A percentile compares a stretch with the other conserved stretches of the same genome.
Conservation (phyloP, 768 basidiomycete species). For the Paxillus involutus region DNA sequence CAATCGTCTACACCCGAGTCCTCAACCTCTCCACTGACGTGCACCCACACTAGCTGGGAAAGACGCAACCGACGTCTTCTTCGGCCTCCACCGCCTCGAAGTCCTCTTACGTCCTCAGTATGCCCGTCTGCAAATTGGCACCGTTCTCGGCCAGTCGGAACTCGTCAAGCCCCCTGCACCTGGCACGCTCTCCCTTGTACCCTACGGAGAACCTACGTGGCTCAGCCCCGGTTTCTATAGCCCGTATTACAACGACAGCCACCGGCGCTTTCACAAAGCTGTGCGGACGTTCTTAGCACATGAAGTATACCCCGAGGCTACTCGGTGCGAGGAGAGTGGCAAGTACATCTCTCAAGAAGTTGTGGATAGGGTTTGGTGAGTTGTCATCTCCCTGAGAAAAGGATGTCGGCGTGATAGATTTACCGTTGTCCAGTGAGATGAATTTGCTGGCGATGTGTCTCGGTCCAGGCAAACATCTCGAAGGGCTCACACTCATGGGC, state of each 20-base stretch:
- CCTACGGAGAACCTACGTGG: constrained; percentile 88
- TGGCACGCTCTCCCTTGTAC: constrained; percentile 72
- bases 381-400: constrained; percentile 6
- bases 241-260: constrained; percentile 78
- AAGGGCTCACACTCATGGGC: constrained; percentile 76
- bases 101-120: constrained; percentile 75
- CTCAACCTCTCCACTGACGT: background rate
- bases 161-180: constrained; percentile 51
- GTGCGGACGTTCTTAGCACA: constrained; percentile 77
- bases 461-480: constrained; percentile 82
- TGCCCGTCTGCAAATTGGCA: constrained; percentile 66
- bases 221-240: constrained; percentile 62
- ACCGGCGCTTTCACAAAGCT: constrained; percentile 71
- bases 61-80: constrained; percentile 81
- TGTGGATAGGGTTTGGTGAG: constrained; percentile 80
- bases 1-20: background rate
- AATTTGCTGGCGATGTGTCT: constrained; percentile 66
- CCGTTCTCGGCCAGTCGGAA: constrained; percentile 55
- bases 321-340: constrained; percentile 80
- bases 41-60: constrained; percentile 50
- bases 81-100: constrained; percentile 81
- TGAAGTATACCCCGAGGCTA: constrained; percentile 73
- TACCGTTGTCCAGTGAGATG: constrained; percentile 47
- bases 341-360: constrained; percentile 84
- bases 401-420: background rate